Conservation (phyloP, 129 eudicot species). For the Gnaphalium uliginosum region DNA sequence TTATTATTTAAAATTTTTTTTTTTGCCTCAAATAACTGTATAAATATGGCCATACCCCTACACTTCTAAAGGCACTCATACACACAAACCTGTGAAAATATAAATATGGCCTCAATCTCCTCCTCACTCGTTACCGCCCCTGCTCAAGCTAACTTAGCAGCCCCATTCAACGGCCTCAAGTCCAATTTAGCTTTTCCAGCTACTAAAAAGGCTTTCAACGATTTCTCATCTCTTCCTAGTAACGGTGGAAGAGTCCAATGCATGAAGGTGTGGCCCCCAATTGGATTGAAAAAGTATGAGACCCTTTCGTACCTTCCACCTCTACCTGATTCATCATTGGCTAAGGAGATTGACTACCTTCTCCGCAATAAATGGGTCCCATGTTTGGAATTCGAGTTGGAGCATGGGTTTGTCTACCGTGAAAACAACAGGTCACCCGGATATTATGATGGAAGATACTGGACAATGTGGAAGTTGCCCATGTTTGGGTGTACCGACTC, state of each 20-base stretch:
- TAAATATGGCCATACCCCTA: background rate
- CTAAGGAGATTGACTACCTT: constrained; percentile 34
- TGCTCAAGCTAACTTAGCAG: constrained; percentile 54
- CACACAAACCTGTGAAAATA: background rate
- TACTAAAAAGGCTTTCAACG: constrained; percentile 44
- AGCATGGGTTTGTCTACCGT: constrained; percentile 42
- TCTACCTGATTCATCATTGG: constrained; percentile 19
- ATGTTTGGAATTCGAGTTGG: constrained; percentile 49
- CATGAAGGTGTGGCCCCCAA: constrained; percentile 77
- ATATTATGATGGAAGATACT: constrained; percentile 64
- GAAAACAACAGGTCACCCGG: constrained; percentile 50
- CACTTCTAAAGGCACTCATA: background rate
- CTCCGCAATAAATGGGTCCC: constrained; percentile 48
- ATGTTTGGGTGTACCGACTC: constrained; percentile 20
- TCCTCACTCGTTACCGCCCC: constrained; percentile 37
- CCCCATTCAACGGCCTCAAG: constrained; percentile 62
- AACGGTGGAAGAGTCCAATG: constrained; percentile 56
- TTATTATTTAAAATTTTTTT: no score
- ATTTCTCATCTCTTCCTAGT: constrained; percentile 49
- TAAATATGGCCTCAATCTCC: constrained; percentile 34
- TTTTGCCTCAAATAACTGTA: background rate
- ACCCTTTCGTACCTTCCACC: constrained; percentile 59
- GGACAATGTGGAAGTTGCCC: constrained; percentile 73
- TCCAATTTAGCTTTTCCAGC: constrained; percentile 46
- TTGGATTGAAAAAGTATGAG: constrained; percentile 50